Conservation (phyloP, 116 monocot genomes). For the Papilionanthe hybrid region DNA sequence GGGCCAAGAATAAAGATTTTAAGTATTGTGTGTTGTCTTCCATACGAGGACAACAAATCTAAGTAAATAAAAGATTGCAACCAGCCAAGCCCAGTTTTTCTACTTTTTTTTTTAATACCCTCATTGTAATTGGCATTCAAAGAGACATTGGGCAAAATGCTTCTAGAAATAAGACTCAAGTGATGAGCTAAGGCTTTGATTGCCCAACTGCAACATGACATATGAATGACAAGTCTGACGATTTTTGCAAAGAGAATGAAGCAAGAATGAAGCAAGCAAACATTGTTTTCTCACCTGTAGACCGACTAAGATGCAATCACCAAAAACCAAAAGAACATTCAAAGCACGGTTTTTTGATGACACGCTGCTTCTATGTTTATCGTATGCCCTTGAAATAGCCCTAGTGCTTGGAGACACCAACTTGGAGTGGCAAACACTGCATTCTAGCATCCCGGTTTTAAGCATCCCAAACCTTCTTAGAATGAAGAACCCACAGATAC, state of each 20-base stretch:
- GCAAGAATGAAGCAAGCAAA: neutral
- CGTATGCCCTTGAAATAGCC: constrained; percentile 72
- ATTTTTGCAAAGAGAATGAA: neutral
- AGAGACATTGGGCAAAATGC: neutral
- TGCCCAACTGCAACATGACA: neutral
- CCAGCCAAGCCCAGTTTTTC: neutral
- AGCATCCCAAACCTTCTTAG: constrained; percentile 4
- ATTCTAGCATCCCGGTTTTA: constrained; percentile 41
- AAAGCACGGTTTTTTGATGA: constrained; percentile 53
- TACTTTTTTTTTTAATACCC: neutral
- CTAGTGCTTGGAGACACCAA: constrained; percentile 33
- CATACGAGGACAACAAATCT: neutral
- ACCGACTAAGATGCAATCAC: constrained; percentile 75
- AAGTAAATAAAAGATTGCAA: neutral
- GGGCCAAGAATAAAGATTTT: neutral
- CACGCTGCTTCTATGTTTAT: constrained; percentile 47
- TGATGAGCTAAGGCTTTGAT: neutral
- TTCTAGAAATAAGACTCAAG: neutral
- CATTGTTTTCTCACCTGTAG: constrained; percentile 46
- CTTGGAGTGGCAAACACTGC: constrained; percentile 63
- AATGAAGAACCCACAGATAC: neutral
- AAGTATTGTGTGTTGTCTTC: neutral
- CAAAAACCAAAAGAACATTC: constrained; percentile 60
- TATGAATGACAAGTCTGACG: neutral
- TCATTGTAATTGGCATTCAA: neutral